Evolutionary conservation across 371 early-diverging fungal genomes (phyloP), one percentile per base, ranked within the genome.

Genomic region (Mucor irregularis): DNA sequence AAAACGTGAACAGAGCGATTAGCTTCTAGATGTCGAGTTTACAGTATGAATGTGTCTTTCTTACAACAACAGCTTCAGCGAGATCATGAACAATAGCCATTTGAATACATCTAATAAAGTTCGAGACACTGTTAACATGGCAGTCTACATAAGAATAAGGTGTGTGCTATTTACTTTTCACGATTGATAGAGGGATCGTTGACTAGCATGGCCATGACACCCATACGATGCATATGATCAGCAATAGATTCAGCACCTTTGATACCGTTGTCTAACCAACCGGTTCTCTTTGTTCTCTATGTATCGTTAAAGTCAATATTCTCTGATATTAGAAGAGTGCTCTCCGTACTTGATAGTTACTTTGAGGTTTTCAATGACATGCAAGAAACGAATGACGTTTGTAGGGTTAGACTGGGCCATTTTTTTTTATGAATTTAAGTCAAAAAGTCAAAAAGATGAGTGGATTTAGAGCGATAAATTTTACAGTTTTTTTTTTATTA

Each of bases 171-270:
- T 14, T 38, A 76, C 84, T 73, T 82, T 53, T 83, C 66, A 9
- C 79, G 71, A 44, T 83, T 70, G 3, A 85, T 64, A 19, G 72
- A 55, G 16, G 80, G 71, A 70, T 94, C 93, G 52, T 90, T 80
- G 45, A 93, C 69, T 11, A 92, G 71, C 81, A 94, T 81, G 1
- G 93, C 84, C 88, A 90, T 88, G 16, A 94, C 70, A 13, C 87
- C 81, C 94, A 96, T 93, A 7, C 95, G 83, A 81, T 95, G 87
- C 96, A 96, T 96, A 61, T 96, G 97, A 69, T 96, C 97, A 4
- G 88, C 79, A 45, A 96, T 93, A 5, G 93, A 92, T 68, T 96
- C 97, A 34, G 90, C 82, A 13, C 74, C 68, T 24, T 76, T 62
- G 39, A 95, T 73, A 0, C 78, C 80, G 61, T 79, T 66, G 57